Conservation (phyloP, 108 stramenopile genomes). For the Cyclotella kingstonii region DNA sequence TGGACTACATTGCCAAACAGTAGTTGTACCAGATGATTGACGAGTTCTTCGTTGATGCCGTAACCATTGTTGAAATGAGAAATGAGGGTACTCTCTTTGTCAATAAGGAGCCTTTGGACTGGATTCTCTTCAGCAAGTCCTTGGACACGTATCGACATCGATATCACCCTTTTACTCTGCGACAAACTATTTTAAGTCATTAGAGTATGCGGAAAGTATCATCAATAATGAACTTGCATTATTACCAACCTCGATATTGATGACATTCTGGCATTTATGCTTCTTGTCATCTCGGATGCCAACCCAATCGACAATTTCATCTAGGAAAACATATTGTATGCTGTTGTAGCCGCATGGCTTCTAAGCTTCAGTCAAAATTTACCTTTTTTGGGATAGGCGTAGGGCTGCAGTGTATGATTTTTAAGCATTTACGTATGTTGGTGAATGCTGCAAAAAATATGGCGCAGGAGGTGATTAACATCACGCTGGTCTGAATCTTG, state of each 20-base stretch:
- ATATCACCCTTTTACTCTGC: constrained; percentile 31
- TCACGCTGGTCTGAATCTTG: constrained; percentile 45
- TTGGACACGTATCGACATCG: constrained; percentile 36
- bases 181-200: constrained; percentile 32
- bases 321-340: constrained; percentile 18
- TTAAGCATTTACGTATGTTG: constrained; percentile 20
- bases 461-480: constrained; percentile 28
- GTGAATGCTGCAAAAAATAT: constrained; percentile 12
- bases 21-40: constrained; percentile 47
- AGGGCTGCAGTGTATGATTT: constrained; percentile 23
- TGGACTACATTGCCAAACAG: constrained; percentile 65
- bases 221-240: constrained; percentile 17
- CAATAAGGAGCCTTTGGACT: constrained; percentile 51
- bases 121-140: constrained; percentile 55
- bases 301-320: constrained; percentile 28
- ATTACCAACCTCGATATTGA: constrained; percentile 25
- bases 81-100: constrained; percentile 32
- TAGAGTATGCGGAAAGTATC: constrained; percentile 16
- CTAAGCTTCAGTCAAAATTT: constrained; percentile 26
- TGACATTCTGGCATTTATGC: constrained; percentile 37
- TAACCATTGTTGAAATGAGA: constrained; percentile 58
- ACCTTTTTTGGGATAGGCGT: constrained; percentile 43
- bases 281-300: constrained; percentile 39
- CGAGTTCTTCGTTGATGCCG: constrained; percentile 47
- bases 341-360: constrained; percentile 17